Percentiles rank a stretch among this genome's conserved stretches.
Evolutionary conservation across 345 rosid genomes (phyloP).

Genomic region (Salix caprea): DNA sequence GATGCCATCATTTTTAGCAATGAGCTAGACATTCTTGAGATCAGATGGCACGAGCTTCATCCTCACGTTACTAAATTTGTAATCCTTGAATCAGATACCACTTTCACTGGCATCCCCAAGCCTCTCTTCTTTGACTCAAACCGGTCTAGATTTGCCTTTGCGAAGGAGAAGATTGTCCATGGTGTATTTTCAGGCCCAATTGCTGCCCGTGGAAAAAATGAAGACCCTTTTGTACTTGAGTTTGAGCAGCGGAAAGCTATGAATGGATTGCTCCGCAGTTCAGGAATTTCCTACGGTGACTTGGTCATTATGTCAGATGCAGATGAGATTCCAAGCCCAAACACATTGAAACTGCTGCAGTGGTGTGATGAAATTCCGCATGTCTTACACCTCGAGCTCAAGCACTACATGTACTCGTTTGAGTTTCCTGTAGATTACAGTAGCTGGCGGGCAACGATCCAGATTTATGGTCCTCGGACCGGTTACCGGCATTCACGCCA

Average conservation of each 20-base stretch:
- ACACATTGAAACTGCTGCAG: constrained; percentile 62
- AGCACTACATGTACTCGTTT: constrained; percentile 78
- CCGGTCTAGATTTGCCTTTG: constrained; percentile 53
- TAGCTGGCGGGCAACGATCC: constrained; percentile 76
- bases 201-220: constrained; percentile 29
- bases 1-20: constrained; percentile 84
- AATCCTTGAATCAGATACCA: constrained; percentile 76
- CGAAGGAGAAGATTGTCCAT: constrained; percentile 55
- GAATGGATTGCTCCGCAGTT: constrained; percentile 54
- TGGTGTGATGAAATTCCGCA: constrained; percentile 84
- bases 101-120: constrained; percentile 85
- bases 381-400: constrained; percentile 64
- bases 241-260: constrained; percentile 55
- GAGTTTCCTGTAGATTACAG: constrained; percentile 88
- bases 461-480: constrained; percentile 43
- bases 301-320: constrained; percentile 71
- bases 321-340: constrained; percentile 87
- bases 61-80: constrained; percentile 69
- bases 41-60: constrained; percentile 71
- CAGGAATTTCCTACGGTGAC: constrained; percentile 67
- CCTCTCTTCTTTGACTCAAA: constrained; percentile 60
- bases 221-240: constrained; percentile 68
- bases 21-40: constrained; percentile 79
- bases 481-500: constrained; percentile 77
- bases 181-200: constrained; percentile 54